Percentiles rank a stretch among this genome's conserved stretches.
Conservation (phyloP, 306 rosid genomes). For the Amphicarpaea edgeworthii region DNA sequence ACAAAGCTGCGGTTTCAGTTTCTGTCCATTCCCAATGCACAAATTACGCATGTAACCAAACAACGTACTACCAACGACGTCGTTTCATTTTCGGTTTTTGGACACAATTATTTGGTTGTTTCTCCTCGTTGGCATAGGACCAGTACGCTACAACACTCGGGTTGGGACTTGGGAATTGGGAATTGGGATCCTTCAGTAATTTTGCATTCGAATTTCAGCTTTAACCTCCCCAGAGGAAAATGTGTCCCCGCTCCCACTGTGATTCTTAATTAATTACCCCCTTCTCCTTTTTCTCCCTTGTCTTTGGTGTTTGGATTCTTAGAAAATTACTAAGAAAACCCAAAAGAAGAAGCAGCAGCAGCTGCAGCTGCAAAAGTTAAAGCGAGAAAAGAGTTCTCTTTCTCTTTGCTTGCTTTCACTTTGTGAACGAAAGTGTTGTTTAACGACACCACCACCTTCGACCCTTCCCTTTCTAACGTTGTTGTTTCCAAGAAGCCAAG, state of each 20-base stretch:
- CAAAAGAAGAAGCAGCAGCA: conserved; percentile 35
- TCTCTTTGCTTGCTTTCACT: conserved; percentile 30
- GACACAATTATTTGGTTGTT: conserved; percentile 45
- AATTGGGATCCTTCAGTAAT: conserved; percentile 37
- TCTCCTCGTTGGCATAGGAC: conserved; percentile 28
- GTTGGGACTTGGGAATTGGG: no score
- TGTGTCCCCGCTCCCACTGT: conserved; percentile 51
- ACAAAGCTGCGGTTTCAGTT: conserved; percentile 18
- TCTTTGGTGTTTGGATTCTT: conserved; percentile 47
- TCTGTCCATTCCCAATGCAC: conserved; percentile 40
- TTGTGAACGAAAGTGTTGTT: conserved; percentile 37
- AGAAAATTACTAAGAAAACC: conserved; percentile 42
- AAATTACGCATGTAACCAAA: not conserved
- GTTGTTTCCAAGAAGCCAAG: conserved; percentile 48
- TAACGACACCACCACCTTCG: conserved; percentile 33
- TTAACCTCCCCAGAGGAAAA: conserved; percentile 41
- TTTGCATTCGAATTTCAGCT: conserved; percentile 43
- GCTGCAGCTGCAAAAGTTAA: conserved; percentile 39
- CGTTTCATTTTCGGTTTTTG: conserved; percentile 14
- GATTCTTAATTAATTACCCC: conserved; percentile 9
- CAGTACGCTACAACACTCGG: conserved; percentile 33
- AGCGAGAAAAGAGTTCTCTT: conserved; percentile 45
- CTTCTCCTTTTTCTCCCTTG: not conserved
- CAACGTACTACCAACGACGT: conserved; percentile 42
- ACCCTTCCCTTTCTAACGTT: conserved; percentile 46